A percentile compares a stretch with the other conserved stretches of the same genome.
Evolutionary conservation across 2,329 filamentous ascomycete species (phyloP).

Genomic region (Ilyonectria destructans): DNA sequence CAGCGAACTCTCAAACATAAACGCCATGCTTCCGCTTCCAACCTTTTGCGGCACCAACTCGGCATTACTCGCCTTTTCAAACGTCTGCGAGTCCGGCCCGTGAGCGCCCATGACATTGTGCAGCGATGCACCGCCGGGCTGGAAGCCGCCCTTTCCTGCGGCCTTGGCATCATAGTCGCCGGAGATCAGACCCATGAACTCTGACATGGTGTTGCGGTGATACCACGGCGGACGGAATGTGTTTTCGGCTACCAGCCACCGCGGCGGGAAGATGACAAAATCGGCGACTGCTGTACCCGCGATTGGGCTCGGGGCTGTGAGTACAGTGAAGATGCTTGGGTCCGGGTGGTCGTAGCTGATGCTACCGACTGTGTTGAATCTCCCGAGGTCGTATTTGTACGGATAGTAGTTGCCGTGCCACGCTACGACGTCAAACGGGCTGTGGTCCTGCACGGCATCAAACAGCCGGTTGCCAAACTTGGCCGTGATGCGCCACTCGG

Average conservation of each 20-base stretch:
- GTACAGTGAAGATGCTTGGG: constrained; percentile 82
- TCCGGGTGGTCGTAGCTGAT: constrained; percentile 85
- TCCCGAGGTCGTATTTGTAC: constrained; percentile 86
- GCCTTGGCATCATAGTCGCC: constrained; percentile 75
- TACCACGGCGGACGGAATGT: constrained; percentile 83
- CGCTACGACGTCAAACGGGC: constrained; percentile 84
- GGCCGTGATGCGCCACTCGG: constrained; percentile 65
- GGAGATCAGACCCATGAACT: constrained; percentile 75
- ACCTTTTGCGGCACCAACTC: constrained; percentile 71
- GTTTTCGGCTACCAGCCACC: constrained; percentile 79
- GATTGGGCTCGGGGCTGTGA: constrained; percentile 73
- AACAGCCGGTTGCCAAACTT: constrained; percentile 81
- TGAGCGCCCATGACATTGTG: constrained; percentile 82
- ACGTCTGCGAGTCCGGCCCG: constrained; percentile 72
- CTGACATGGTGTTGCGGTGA: constrained; percentile 78
- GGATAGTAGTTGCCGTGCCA: constrained; percentile 88
- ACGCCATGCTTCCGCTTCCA: constrained; percentile 74
- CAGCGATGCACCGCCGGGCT: constrained; percentile 71
- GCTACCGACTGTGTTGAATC: constrained; percentile 82
- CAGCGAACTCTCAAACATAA: constrained; percentile 79
- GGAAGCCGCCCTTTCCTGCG: constrained; percentile 68
- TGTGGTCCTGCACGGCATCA: constrained; percentile 76
- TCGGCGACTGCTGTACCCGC: constrained; percentile 78
- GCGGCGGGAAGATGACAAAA: constrained; percentile 81
- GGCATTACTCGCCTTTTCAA: constrained; percentile 70